Conservation (phyloP, 495 filamentous ascomycete species). For the Hypoxylon crocopeplum region DNA sequence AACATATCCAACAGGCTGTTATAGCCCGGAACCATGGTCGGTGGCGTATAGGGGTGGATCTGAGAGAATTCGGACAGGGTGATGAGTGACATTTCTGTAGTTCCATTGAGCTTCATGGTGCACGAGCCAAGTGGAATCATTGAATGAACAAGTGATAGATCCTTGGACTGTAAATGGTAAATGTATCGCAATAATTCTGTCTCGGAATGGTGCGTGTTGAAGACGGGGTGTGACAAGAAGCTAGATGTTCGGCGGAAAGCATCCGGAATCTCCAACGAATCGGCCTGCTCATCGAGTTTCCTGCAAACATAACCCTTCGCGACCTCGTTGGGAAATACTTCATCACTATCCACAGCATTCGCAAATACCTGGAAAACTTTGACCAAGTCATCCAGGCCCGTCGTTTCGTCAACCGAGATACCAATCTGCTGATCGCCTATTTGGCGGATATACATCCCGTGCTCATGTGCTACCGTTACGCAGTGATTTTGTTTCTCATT, state of each 20-base stretch:
- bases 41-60: constrained; percentile 83
- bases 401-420: constrained; percentile 56
- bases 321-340: constrained; percentile 40
- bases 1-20: constrained; percentile 71
- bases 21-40: constrained; percentile 71
- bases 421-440: constrained; percentile 35
- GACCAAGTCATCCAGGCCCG: constrained; percentile 36
- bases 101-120: constrained; percentile 99
- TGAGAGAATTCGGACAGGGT: constrained; percentile 85
- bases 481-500: constrained; percentile 12
- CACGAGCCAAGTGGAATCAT: constrained; percentile 99
- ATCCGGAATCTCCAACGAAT: constrained; percentile 60
- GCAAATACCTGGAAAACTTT: constrained; percentile 40
- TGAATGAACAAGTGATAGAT: constrained; percentile 92
- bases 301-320: constrained; percentile 46
- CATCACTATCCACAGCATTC: constrained; percentile 39
- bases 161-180: constrained; percentile 91
- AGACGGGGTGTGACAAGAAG: constrained; percentile 91
- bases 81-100: constrained; percentile 90
- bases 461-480: constrained; percentile 12
- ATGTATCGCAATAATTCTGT: constrained; percentile 97
- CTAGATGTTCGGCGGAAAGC: constrained; percentile 72
- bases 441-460: constrained; percentile 38
- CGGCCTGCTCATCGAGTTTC: constrained; percentile 47
- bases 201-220: constrained; percentile 97